Evolutionary conservation across 495 filamentous ascomycete species (phyloP).

Genomic region (Pyronema domesticum): DNA sequence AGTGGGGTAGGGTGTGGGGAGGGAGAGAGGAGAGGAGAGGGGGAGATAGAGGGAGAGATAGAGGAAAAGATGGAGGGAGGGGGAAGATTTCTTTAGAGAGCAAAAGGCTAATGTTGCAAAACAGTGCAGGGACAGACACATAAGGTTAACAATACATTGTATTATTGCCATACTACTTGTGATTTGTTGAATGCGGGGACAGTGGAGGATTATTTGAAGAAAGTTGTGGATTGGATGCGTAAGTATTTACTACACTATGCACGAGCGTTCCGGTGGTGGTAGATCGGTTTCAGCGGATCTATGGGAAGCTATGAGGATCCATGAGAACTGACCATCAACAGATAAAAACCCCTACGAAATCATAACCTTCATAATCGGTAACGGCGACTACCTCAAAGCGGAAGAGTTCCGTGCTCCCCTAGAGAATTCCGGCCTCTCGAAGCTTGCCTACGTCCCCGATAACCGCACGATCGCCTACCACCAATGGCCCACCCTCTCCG

Average conservation of each 20-base stretch:
- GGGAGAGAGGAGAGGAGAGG: too few species aligned
- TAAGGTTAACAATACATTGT: conserved; percentile 40
- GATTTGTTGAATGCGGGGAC: conserved; percentile 34
- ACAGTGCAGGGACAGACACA: conserved; percentile 73
- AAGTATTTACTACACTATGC: not conserved
- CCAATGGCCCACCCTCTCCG: conserved; percentile 70
- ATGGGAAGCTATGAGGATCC: too few species aligned
- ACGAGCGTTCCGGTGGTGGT: too few species aligned
- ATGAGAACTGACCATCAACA: too few species aligned
- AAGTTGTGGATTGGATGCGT: conserved; percentile 53
- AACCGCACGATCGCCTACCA: conserved; percentile 39
- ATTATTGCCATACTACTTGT: conserved; percentile 33
- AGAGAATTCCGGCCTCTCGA: conserved; percentile 32
- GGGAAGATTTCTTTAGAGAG: not conserved
- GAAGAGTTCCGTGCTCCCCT: conserved; percentile 43
- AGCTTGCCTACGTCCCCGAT: conserved; percentile 51
- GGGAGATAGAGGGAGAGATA: too few species aligned
- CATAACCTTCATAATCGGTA: conserved; percentile 76
- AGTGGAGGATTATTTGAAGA: conserved; percentile 52
- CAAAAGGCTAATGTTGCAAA: conserved; percentile 21
- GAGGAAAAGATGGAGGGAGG: too few species aligned
- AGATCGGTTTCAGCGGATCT: too few species aligned
- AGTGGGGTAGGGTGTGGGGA: too few species aligned
- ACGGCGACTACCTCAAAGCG: conserved; percentile 51
- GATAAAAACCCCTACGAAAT: conserved; percentile 64